Conservation (phyloP, 345 rosid species). For the Carallia pectinifolia region DNA sequence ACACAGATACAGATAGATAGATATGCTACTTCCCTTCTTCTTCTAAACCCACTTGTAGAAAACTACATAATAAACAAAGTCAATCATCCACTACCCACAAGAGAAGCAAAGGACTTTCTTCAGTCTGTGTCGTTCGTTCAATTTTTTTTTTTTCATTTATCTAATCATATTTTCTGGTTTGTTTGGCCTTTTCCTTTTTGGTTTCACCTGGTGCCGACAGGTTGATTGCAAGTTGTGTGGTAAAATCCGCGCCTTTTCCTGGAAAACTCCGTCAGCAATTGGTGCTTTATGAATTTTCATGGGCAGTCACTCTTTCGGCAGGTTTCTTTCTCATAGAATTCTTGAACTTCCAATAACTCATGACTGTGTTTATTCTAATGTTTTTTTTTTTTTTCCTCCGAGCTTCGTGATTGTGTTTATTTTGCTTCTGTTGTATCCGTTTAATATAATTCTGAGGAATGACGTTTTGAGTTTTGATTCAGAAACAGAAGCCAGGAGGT, state of each 20-base stretch:
- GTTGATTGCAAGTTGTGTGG: neutral
- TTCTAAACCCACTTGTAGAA: too few relatives aligned
- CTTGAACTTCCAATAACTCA: conserved; percentile 10
- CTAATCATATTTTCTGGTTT: neutral
- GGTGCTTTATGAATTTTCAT: neutral
- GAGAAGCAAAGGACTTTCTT: too few relatives aligned
- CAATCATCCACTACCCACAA: too few relatives aligned
- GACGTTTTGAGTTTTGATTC: conserved; percentile 3
- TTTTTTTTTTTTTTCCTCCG: neutral
- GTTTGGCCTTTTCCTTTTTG: neutral
- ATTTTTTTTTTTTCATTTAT: too few relatives aligned
- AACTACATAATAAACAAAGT: too few relatives aligned
- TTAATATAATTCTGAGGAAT: neutral
- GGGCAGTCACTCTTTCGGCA: neutral
- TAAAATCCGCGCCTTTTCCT: conserved; percentile 1
- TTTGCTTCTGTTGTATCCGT: neutral
- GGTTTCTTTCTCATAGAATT: conserved; percentile 9
- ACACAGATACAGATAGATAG: too few relatives aligned
- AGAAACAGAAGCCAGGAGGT: neutral
- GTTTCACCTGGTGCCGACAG: neutral
- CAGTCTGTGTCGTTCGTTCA: too few relatives aligned
- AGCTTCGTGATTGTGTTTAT: neutral
- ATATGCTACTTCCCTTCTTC: too few relatives aligned
- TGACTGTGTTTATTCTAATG: neutral
- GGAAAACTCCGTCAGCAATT: neutral